phyloP scores from a whole-genome alignment of 306 rosid genomes.

The Senna siamea region DNA sequence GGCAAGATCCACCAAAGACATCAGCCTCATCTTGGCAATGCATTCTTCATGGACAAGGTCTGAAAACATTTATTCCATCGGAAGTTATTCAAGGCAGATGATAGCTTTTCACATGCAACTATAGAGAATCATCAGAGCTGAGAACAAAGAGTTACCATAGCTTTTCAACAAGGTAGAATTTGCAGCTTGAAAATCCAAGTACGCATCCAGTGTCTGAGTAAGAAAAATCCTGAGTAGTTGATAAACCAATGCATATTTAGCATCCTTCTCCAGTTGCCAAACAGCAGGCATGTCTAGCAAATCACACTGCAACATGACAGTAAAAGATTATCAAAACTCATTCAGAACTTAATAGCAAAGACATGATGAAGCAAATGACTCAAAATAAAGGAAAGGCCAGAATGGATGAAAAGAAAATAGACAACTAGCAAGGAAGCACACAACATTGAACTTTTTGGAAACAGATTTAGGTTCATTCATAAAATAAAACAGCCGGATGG shows the following conservation, averaged over 20 bases:
- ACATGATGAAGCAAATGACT: background rate
- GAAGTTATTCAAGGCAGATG: slow-evolving; percentile 1
- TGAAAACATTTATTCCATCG: slow-evolving; percentile 39
- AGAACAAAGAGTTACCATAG: slow-evolving; percentile 58
- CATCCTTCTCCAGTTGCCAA: slow-evolving; percentile 89
- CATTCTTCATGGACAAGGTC: slow-evolving; percentile 93
- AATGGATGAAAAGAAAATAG: background rate
- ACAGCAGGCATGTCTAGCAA: slow-evolving; percentile 83
- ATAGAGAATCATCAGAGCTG: slow-evolving; percentile 11
- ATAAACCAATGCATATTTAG: slow-evolving; percentile 68
- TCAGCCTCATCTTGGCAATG: slow-evolving; percentile 75
- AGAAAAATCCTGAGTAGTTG: slow-evolving; percentile 85
- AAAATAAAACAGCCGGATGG: background rate
- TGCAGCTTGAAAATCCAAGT: slow-evolving; percentile 76
- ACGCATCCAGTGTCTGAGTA: slow-evolving; percentile 83
- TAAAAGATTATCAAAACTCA: slow-evolving; percentile 21
- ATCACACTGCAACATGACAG: slow-evolving; percentile 73
- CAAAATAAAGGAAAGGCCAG: background rate
- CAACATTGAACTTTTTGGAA: background rate
- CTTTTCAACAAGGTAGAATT: slow-evolving; percentile 70
- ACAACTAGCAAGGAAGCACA: slow-evolving; percentile 1
- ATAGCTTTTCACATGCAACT: background rate
- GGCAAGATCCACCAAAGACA: slow-evolving; percentile 89
- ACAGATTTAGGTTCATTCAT: background rate
- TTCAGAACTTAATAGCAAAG: slow-evolving; percentile 6